Evolutionary conservation across 2,329 filamentous ascomycete genomes (phyloP).

Genomic region (Xylariaceae sp.): DNA sequence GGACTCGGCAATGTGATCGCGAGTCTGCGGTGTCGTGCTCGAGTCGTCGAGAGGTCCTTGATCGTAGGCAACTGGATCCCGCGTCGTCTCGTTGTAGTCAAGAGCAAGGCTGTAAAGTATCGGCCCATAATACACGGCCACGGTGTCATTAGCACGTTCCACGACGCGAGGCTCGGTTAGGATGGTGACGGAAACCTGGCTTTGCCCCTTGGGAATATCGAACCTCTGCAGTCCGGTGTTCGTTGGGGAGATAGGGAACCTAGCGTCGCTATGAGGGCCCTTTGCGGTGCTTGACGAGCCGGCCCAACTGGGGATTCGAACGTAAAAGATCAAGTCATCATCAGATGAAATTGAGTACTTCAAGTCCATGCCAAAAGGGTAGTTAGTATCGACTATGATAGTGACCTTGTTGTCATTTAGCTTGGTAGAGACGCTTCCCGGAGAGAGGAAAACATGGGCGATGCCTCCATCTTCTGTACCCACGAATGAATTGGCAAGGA

Average conservation of each 20-base stretch:
- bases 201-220: constrained; percentile 22
- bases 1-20: constrained; percentile 31
- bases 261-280: constrained; percentile 11
- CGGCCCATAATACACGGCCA: constrained; percentile 32
- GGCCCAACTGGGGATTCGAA: constrained; percentile 34
- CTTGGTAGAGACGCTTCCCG: constrained; percentile 39
- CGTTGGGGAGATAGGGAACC: constrained; percentile 17
- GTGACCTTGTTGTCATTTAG: constrained; percentile 38
- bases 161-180: constrained; percentile 29
- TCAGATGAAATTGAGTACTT: constrained; percentile 31
- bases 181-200: constrained; percentile 26
- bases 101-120: constrained; percentile 33
- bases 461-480: constrained; percentile 42
- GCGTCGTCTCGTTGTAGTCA: constrained; percentile 25
- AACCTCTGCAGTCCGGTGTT: constrained; percentile 28
- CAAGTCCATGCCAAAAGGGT: constrained; percentile 38
- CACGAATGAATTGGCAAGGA: constrained; percentile 47
- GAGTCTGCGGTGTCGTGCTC: constrained; percentile 28
- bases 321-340: constrained; percentile 32
- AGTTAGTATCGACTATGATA: constrained; percentile 45
- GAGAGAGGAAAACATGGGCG: constrained; percentile 50
- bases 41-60: constrained; percentile 17
- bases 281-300: constrained; percentile 24
- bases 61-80: constrained; percentile 17
- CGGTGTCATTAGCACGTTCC: constrained; percentile 32